Conservation (phyloP, 345 rosid species). For the Syzygium aqueum region DNA sequence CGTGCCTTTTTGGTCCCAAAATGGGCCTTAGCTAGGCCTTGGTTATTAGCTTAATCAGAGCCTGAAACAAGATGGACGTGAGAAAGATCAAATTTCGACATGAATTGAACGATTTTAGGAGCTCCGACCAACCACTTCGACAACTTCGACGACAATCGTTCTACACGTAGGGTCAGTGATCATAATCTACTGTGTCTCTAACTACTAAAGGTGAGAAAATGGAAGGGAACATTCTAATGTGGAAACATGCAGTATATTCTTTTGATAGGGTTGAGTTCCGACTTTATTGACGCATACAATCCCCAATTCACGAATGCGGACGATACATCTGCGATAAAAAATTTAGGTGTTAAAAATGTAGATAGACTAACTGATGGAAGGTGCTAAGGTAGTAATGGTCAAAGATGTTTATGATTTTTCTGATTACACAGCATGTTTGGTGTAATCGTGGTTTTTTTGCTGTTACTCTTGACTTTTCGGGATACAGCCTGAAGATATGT, state of each 20-base stretch:
- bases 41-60: not conserved
- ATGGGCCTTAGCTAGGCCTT: not conserved
- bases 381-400: not conserved
- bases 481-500: not conserved
- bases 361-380: not conserved
- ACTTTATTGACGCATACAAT: not conserved
- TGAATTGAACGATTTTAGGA: not conserved
- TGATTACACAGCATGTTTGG: not conserved
- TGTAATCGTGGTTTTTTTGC: not conserved
- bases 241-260: not conserved
- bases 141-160: not conserved
- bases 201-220: not conserved
- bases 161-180: not conserved
- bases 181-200: not conserved
- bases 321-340: not conserved
- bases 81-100: not conserved
- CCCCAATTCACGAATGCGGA: not conserved
- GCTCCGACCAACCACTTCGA: not conserved
- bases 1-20: not conserved
- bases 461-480: not conserved
- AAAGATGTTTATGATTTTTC: not conserved
- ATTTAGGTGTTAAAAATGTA: too few relatives aligned
- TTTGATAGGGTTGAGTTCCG: too few relatives aligned
- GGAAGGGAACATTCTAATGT: not conserved
- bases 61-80: not conserved